Conservation (phyloP, 192 early-diverging fungal genomes). For the Coemansia sp. region DNA sequence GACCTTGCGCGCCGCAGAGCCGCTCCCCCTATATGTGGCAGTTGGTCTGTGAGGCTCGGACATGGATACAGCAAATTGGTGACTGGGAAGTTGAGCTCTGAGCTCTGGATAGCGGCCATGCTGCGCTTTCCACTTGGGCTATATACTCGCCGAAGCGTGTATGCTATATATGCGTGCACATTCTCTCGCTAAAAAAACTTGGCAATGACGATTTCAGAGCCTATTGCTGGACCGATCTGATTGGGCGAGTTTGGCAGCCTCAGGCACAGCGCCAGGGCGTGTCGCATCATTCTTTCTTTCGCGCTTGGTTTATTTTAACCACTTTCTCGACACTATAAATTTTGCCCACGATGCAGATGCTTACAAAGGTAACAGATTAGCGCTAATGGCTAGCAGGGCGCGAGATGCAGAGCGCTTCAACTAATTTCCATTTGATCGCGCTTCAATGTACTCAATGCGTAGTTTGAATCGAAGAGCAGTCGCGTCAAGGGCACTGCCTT, state of each 20-base stretch:
- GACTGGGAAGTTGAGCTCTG: background rate
- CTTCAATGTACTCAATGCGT: slow-evolving; percentile 11
- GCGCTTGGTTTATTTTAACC: background rate
- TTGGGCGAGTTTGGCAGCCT: no score
- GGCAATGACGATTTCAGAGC: no score
- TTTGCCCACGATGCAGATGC: slow-evolving; percentile 71
- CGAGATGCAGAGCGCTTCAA: slow-evolving; percentile 1
- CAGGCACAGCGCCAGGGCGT: background rate
- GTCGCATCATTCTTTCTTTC: background rate
- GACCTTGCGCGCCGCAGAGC: background rate
- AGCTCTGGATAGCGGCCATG: no score
- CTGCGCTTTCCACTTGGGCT: no score
- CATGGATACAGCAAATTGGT: background rate
- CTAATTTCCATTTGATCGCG: no score
- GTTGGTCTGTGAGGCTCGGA: background rate
- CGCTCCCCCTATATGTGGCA: background rate
- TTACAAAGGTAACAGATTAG: slow-evolving; percentile 67
- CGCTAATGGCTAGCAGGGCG: background rate
- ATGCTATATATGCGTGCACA: no score
- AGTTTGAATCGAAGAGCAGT: slow-evolving; percentile 99
- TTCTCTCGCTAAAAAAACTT: no score
- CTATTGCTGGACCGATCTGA: no score
- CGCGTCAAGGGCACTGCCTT: slow-evolving; percentile 96
- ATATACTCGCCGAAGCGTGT: no score
- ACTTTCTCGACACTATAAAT: background rate